Percentiles rank a stretch among this genome's conserved stretches.
phyloP scores from a whole-genome alignment of 2,329 filamentous ascomycete species.

The Microcera coccophila region DNA sequence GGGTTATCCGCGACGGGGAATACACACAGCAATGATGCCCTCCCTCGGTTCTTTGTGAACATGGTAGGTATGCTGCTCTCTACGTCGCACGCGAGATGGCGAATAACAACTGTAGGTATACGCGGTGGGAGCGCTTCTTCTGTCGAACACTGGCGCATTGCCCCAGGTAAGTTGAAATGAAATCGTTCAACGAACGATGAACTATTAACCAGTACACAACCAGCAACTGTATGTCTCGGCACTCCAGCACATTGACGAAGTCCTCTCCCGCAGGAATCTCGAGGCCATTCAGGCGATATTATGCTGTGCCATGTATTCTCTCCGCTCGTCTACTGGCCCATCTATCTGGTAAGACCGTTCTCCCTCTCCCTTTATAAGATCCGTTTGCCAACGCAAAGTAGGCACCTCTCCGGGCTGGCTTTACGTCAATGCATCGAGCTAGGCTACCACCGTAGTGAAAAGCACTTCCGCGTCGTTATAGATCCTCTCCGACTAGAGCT shows the following conservation, averaged over 20 bases:
- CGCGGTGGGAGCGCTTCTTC: conserved; percentile 12
- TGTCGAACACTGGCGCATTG: conserved; percentile 5
- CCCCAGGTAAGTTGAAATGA: conserved; percentile 18
- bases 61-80: conserved; percentile 2
- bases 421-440: conserved; percentile 13
- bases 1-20: conserved; percentile 5
- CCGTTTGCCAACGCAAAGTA: not conserved
- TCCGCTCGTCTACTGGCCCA: conserved; percentile 4
- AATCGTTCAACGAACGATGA: not conserved
- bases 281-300: conserved; percentile 33
- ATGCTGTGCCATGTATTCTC: conserved; percentile 30
- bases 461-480: not conserved
- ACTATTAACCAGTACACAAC: not conserved
- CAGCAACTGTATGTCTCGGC: conserved; percentile 19
- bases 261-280: conserved; percentile 24
- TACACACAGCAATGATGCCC: not conserved
- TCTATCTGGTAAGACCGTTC: conserved; percentile 3
- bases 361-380: not conserved
- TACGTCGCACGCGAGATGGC: not conserved
- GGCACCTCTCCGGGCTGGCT: conserved; percentile 9
- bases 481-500: conserved; percentile 6
- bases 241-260: conserved; percentile 14
- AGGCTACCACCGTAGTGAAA: conserved; percentile 9
- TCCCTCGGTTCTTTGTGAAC: conserved; percentile 9
- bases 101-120: conserved; percentile 13